Conservation (phyloP, 768 basidiomycete genomes). For the Podaxis mareebaensis region DNA sequence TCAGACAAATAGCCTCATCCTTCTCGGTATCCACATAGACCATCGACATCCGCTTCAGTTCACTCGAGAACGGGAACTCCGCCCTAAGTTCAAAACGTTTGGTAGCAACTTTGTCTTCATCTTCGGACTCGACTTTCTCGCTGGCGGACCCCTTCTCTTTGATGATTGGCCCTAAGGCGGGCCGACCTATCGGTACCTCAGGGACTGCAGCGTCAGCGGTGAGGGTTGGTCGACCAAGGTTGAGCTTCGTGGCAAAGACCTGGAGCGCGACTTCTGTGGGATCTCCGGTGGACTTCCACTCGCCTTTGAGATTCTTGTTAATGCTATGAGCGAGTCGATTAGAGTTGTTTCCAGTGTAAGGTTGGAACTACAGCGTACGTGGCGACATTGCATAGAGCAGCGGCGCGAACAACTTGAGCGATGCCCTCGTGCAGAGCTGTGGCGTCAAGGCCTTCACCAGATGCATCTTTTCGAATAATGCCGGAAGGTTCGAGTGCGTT, state of each 20-base stretch:
- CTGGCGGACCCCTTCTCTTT: constrained; percentile 7
- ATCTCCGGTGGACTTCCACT: constrained; percentile 51
- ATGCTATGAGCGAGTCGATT: constrained; percentile 25
- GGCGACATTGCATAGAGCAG: constrained; percentile 39
- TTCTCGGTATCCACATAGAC: constrained; percentile 33
- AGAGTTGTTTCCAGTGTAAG: neutral
- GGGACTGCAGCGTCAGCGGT: constrained; percentile 23
- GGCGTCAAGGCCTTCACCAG: constrained; percentile 20
- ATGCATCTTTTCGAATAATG: neutral
- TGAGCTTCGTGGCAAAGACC: constrained; percentile 52
- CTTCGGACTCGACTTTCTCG: too few relatives aligned
- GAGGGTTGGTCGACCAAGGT: constrained; percentile 38
- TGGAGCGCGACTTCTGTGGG: constrained; percentile 60
- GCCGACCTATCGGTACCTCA: constrained; percentile 17
- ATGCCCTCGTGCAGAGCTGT: constrained; percentile 21
- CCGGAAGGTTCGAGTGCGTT: constrained; percentile 36
- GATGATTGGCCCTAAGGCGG: constrained; percentile 16
- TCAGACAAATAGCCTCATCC: constrained; percentile 26
- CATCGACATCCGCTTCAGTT: constrained; percentile 51
- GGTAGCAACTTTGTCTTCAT: constrained; percentile 20
- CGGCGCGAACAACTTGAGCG: constrained; percentile 30
- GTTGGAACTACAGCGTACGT: constrained; percentile 25
- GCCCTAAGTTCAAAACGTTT: constrained; percentile 32
- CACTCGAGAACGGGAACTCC: constrained; percentile 51
- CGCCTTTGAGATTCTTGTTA: constrained; percentile 39